phyloP scores from a whole-genome alignment of 1,284 basidiomycete genomes.

The Cryptococcus sp. region DNA sequence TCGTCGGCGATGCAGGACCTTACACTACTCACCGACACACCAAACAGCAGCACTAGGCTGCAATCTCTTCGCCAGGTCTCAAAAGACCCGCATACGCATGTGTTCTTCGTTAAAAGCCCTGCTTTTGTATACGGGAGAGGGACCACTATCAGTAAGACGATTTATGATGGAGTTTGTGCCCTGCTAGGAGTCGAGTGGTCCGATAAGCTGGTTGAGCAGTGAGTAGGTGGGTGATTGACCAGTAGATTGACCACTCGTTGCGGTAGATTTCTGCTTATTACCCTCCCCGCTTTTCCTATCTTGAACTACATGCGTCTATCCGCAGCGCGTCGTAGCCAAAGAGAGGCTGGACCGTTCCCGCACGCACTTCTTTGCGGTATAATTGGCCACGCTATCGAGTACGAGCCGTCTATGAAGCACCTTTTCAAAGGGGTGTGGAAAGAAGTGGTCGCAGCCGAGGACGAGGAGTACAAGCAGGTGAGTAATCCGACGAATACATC shows the following conservation, averaged over 20 bases:
- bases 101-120: conserved; percentile 12
- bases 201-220: conserved; percentile 7
- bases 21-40: conserved; percentile 3
- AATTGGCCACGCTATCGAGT: conserved; percentile 8
- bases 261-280: conserved; percentile 1
- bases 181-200: conserved; percentile 3
- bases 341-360: conserved; percentile 9
- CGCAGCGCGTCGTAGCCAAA: conserved; percentile 6
- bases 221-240: background rate
- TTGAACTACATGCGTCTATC: conserved; percentile 10
- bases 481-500: background rate
- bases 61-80: conserved; percentile 11
- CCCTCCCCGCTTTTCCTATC: conserved; percentile 11
- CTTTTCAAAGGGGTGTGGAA: conserved; percentile 9
- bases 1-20: conserved; percentile 9
- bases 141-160: conserved; percentile 2
- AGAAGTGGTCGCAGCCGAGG: conserved; percentile 11
- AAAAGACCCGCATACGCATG: conserved; percentile 4
- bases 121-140: conserved; percentile 14
- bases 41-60: background rate
- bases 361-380: conserved; percentile 14
- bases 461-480: conserved; percentile 15
- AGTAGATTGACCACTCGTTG: background rate
- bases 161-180: conserved; percentile 1
- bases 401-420: conserved; percentile 2